phyloP scores from a whole-genome alignment of 2,329 filamentous ascomycete species.

The Ophiostoma piceae region DNA sequence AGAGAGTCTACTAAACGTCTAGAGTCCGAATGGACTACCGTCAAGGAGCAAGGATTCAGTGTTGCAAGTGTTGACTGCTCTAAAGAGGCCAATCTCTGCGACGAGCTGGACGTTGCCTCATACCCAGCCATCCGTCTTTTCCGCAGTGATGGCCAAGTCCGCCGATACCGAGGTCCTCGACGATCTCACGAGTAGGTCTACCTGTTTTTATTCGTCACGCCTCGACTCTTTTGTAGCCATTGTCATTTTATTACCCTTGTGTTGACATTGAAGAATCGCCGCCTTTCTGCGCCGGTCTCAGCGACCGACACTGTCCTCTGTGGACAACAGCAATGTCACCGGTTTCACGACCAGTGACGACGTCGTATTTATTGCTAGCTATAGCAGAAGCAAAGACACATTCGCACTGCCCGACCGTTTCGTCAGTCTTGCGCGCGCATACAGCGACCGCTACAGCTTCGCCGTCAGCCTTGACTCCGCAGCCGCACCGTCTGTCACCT shows the following conservation, averaged over 20 bases:
- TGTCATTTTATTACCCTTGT: background rate
- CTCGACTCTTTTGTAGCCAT: background rate
- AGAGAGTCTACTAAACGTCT: background rate
- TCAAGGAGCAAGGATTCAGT: conserved; percentile 17
- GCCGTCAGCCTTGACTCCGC: conserved; percentile 30
- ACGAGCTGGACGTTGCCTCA: conserved; percentile 39
- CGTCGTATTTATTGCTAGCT: background rate
- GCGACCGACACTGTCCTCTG: background rate
- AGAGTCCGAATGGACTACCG: background rate
- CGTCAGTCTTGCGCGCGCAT: conserved; percentile 34
- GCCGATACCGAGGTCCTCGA: conserved; percentile 40
- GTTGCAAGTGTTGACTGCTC: conserved; percentile 42
- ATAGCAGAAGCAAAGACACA: conserved; percentile 15
- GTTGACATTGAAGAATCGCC: background rate
- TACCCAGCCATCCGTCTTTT: conserved; percentile 46
- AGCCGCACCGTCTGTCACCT: conserved; percentile 31
- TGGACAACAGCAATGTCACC: background rate
- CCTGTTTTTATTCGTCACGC: background rate
- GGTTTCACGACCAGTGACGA: background rate
- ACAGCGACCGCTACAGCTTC: conserved; percentile 42
- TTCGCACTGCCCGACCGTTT: conserved; percentile 33
- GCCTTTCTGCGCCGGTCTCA: background rate
- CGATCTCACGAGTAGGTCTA: background rate
- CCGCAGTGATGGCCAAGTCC: conserved; percentile 33
- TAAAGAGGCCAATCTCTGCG: conserved; percentile 36